These are phyloP conservation scores for Recurvomyces mirabilis DNA, from an alignment of 495 filamentous ascomycete genomes.

Conservation along the genomic window DNA sequence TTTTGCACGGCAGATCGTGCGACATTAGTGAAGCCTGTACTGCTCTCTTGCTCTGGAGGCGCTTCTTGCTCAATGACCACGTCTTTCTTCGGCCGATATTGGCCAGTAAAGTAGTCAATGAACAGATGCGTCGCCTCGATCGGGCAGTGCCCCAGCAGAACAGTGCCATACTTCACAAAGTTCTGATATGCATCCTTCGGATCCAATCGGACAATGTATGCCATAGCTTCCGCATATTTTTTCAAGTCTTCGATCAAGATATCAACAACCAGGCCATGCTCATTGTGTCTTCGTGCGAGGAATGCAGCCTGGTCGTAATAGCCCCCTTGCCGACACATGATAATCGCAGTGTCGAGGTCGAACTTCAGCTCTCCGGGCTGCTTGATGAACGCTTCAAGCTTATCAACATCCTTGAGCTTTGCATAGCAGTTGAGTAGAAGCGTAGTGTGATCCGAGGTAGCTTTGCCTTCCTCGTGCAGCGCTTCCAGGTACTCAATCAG, in stretches of 20 bases:
- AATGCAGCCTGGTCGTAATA: slow-evolving; percentile 96
- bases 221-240: slow-evolving; percentile 72
- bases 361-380: slow-evolving; percentile 91
- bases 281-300: slow-evolving; percentile 83
- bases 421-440: slow-evolving; percentile 94
- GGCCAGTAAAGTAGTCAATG: slow-evolving; percentile 83
- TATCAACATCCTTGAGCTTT: slow-evolving; percentile 89
- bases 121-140: slow-evolving; percentile 71
- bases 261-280: slow-evolving; percentile 87
- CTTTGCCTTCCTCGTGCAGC: slow-evolving; percentile 84
- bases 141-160: slow-evolving; percentile 75
- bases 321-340: slow-evolving; percentile 96
- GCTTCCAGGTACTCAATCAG: slow-evolving; percentile 96
- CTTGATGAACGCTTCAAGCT: slow-evolving; percentile 93
- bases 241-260: slow-evolving; percentile 93
- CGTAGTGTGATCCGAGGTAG: slow-evolving; percentile 93
- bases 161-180: slow-evolving; percentile 89
- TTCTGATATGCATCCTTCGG: slow-evolving; percentile 73
- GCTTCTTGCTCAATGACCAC: slow-evolving; percentile 40
- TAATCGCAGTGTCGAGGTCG: slow-evolving; percentile 91
- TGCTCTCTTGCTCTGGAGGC: slow-evolving; percentile 43
- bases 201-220: slow-evolving; percentile 81
- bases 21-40: slow-evolving; percentile 23
- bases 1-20: slow-evolving; percentile 63
- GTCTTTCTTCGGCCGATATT: slow-evolving; percentile 63